Evolutionary conservation across 1,139 yeast species (phyloP).

Genomic region (Suhomyces coccinellae): DNA sequence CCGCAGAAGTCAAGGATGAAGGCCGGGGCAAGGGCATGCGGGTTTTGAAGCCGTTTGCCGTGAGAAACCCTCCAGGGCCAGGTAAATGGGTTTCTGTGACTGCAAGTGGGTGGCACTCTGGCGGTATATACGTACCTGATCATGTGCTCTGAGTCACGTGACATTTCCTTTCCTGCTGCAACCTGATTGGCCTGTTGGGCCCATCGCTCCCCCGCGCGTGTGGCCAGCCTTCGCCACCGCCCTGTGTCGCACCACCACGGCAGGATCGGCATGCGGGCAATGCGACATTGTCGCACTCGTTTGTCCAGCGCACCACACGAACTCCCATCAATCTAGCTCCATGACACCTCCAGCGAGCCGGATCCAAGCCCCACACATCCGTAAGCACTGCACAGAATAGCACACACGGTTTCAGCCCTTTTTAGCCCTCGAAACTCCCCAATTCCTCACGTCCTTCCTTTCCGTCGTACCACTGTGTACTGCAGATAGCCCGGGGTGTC

Average conservation of each 20-base stretch:
- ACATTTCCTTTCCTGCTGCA: neutral
- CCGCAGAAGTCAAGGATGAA: constrained; percentile 24
- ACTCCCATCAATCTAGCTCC: neutral
- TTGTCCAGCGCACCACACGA: neutral
- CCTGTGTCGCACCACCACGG: neutral
- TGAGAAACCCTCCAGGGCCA: constrained; percentile 27
- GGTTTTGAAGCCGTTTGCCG: constrained; percentile 46
- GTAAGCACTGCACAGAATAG: too few relatives aligned
- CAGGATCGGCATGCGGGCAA: neutral
- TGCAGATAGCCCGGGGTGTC: constrained; percentile 2
- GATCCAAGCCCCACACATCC: too few relatives aligned
- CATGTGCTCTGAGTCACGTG: neutral
- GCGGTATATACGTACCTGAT: constrained; percentile 42
- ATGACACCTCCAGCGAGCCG: neutral
- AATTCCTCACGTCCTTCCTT: too few relatives aligned
- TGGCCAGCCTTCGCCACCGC: neutral
- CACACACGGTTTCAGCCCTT: too few relatives aligned
- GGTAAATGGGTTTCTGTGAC: constrained; percentile 55
- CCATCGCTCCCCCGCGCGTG: neutral
- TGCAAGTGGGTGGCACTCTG: constrained; percentile 85
- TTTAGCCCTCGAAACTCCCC: too few relatives aligned
- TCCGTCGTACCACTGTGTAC: too few relatives aligned
- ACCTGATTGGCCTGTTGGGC: constrained; percentile 1
- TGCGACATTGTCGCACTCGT: constrained; percentile 1
- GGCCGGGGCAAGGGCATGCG: constrained; percentile 37